Evolutionary conservation across 768 basidiomycete species (phyloP), one percentile per base, ranked within the genome.

Genomic region (Leccinum uliginosum): DNA sequence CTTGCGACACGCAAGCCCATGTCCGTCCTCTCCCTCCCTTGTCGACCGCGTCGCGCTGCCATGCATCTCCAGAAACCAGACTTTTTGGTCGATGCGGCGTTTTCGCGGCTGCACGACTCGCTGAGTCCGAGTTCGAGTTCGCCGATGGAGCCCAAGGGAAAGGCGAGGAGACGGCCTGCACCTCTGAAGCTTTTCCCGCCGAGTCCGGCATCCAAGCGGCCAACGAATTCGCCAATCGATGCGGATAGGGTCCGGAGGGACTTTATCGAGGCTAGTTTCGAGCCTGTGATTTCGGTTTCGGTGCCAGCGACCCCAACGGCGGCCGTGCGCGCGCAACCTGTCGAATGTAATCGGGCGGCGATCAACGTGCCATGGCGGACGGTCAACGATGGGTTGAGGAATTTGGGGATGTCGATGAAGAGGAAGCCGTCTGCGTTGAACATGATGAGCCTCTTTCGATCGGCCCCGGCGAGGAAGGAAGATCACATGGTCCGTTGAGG

Each of bases 231-330:
- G 6, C 73, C 73, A 1, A 57, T 73, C 19, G 77, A 78, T 56
- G 49, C 63, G 3, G 70, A 70, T 12, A 65, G 64, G 19, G 69
- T 74, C 56, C 72, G 70, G 46, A 66, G 51, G 59, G 77, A 77
- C 46, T 82, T 82, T 53, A 57, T 80, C 59, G 71, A 73, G 15
- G 65, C 73, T n/a, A 79, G 78, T 32, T 81, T 80, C 59, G 65
- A 66, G n/a, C 44, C 50, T 10, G 17, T 40, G 2, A 40, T 45
- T 15, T 11, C 35, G 9, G 4, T 45, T 12, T 11, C 35, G 17
- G 35, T n/a, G 35, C 35, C 35, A 38, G 17, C 17, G 35, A 38
- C 1, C 50, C 59, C 35, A 0, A 38, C 35, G 17, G 44, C 40
- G 32, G 43, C 51, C 30, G 11, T 12, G 27, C 57, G 53, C 35